A percentile compares a stretch with the other conserved stretches of the same genome.
Conservation (phyloP, 2,329 filamentous ascomycete species). For the Corinectria fuckeliana region DNA sequence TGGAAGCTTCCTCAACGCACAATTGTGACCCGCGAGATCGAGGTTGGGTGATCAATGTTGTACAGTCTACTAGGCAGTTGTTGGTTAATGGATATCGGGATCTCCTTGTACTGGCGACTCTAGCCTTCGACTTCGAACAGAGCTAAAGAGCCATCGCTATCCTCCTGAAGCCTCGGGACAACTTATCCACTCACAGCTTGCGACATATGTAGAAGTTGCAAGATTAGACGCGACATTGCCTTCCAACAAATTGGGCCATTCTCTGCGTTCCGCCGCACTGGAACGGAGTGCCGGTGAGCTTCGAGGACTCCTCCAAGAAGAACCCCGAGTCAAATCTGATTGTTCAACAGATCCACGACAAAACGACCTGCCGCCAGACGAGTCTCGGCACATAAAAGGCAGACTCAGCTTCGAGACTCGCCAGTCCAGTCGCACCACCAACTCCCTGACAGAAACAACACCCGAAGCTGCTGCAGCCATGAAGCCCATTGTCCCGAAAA, state of each 20-base stretch:
- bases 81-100: no score
- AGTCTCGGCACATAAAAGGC: neutral
- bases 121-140: neutral
- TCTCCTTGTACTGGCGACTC: no score
- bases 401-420: neutral
- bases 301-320: neutral
- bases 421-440: neutral
- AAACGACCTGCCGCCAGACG: constrained; percentile 1
- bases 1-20: no score
- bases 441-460: neutral
- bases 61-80: no score
- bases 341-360: neutral
- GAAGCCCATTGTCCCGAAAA: neutral
- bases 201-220: constrained; percentile 3
- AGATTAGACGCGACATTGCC: neutral
- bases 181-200: neutral
- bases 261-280: constrained; percentile 4
- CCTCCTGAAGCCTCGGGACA: neutral
- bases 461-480: neutral
- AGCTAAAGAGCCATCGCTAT: neutral
- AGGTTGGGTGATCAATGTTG: no score
- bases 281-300: neutral
- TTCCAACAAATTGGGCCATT: neutral
- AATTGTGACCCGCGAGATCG: no score
- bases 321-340: neutral